Evolutionary conservation across 257 asterid genomes (phyloP).

Genomic region (Thymus quinquecostatus): DNA sequence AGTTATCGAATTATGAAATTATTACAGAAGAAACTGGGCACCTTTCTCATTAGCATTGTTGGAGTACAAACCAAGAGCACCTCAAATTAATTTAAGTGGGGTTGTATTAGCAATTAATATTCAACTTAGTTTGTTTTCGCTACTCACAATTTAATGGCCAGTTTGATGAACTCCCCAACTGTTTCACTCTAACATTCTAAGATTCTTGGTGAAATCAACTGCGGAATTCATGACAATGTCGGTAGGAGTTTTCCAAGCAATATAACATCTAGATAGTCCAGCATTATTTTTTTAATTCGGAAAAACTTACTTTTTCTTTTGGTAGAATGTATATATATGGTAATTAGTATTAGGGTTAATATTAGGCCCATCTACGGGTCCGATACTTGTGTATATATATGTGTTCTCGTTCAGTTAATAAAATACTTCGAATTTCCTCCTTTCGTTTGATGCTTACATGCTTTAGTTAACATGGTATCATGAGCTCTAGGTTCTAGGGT

Average conservation of each 20-base stretch:
- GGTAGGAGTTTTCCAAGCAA: background rate
- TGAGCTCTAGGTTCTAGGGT: too few relatives aligned
- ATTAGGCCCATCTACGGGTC: too few relatives aligned
- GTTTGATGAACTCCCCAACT: conserved; percentile 11
- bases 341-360: too few relatives aligned
- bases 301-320: background rate
- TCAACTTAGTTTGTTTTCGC: conserved; percentile 3
- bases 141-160: conserved; percentile 19
- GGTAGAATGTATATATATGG: too few relatives aligned
- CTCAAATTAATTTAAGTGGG: background rate
- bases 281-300: conserved; percentile 14
- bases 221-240: conserved; percentile 15
- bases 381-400: too few relatives aligned
- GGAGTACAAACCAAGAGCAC: background rate
- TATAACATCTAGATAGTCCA: background rate
- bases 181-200: background rate
- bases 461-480: too few relatives aligned
- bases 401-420: too few relatives aligned
- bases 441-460: too few relatives aligned
- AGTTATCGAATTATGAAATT: background rate
- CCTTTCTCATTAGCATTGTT: conserved; percentile 3
- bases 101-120: conserved; percentile 6
- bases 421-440: too few relatives aligned
- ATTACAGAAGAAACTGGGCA: background rate
- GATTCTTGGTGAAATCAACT: conserved; percentile 14